These are phyloP conservation scores for Psilocybe mexicana DNA, from an alignment of 1,284 basidiomycete species.

Conservation along the genomic window DNA sequence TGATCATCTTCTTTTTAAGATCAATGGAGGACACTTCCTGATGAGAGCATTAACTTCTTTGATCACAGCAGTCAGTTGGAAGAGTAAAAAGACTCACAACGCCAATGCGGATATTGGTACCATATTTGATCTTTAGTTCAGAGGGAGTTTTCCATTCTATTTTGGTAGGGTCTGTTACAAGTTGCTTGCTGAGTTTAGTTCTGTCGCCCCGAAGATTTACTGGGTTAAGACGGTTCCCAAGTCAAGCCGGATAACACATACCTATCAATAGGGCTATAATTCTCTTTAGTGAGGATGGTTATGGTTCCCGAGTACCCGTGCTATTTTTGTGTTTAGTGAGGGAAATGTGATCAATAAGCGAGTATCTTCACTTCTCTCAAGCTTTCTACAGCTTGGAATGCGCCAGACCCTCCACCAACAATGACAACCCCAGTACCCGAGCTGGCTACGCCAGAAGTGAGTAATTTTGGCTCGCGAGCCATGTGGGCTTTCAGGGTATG, in stretches of 20 bases:
- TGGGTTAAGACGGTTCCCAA: background rate
- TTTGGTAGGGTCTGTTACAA: conserved; percentile 78
- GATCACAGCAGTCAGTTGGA: conserved; percentile 1
- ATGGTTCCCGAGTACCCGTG: conserved; percentile 79
- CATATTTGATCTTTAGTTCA: conserved; percentile 81
- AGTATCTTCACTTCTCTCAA: conserved; percentile 68
- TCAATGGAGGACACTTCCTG: conserved; percentile 73
- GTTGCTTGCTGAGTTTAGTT: conserved; percentile 89
- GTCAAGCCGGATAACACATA: conserved; percentile 27
- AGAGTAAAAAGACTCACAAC: conserved; percentile 45
- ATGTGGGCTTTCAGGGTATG: conserved; percentile 73
- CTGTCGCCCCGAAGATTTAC: conserved; percentile 36
- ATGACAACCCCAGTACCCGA: conserved; percentile 74
- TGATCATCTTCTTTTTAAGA: conserved; percentile 59
- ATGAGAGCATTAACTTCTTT: conserved; percentile 6
- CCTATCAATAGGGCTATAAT: conserved; percentile 86
- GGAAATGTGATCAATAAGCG: conserved; percentile 9
- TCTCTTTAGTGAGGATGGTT: conserved; percentile 80
- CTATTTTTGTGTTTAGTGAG: conserved; percentile 38
- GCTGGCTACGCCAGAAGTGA: conserved; percentile 41
- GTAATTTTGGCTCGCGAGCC: conserved; percentile 56
- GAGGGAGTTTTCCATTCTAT: conserved; percentile 73
- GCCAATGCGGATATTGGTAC: conserved; percentile 72
- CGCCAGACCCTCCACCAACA: conserved; percentile 85
- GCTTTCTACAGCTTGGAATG: conserved; percentile 81